Evolutionary conservation across 441 rosid genomes (phyloP).

Genomic region (Syzygium syzygioides): DNA sequence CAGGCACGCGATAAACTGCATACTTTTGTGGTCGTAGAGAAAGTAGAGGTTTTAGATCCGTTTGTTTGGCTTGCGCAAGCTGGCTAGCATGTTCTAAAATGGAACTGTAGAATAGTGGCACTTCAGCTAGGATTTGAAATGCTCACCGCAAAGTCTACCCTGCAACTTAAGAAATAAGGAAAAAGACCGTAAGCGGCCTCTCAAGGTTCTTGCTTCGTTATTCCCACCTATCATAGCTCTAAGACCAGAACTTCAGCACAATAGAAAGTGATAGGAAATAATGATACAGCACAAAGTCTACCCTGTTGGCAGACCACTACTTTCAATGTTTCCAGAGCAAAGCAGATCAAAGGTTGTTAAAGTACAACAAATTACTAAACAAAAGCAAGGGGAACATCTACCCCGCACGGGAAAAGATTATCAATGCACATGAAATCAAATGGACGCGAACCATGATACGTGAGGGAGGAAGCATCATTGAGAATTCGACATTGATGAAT

Average conservation of each 20-base stretch:
- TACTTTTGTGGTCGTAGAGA: slow-evolving; percentile 22
- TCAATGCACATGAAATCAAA: too few relatives aligned
- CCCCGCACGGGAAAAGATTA: neutral
- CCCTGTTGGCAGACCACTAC: neutral
- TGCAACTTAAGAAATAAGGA: neutral
- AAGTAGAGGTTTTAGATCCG: slow-evolving; percentile 15
- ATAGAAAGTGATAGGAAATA: neutral
- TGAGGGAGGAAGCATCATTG: too few relatives aligned
- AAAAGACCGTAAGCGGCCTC: neutral
- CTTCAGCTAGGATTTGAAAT: neutral
- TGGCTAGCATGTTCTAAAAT: neutral
- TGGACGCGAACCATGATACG: too few relatives aligned
- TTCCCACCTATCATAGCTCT: neutral
- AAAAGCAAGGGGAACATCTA: neutral
- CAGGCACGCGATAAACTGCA: slow-evolving; percentile 16
- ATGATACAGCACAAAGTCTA: neutral
- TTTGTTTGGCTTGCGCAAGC: slow-evolving; percentile 4
- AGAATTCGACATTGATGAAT: too few relatives aligned
- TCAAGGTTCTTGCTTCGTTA: neutral
- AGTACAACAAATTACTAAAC: neutral
- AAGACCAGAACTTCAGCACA: neutral
- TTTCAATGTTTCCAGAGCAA: neutral
- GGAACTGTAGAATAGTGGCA: neutral
- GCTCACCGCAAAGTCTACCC: neutral
- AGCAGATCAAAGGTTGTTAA: neutral